These are phyloP conservation scores for Colletotrichum paranaense DNA, from an alignment of 2,329 filamentous ascomycete genomes.

Conservation along the genomic window DNA sequence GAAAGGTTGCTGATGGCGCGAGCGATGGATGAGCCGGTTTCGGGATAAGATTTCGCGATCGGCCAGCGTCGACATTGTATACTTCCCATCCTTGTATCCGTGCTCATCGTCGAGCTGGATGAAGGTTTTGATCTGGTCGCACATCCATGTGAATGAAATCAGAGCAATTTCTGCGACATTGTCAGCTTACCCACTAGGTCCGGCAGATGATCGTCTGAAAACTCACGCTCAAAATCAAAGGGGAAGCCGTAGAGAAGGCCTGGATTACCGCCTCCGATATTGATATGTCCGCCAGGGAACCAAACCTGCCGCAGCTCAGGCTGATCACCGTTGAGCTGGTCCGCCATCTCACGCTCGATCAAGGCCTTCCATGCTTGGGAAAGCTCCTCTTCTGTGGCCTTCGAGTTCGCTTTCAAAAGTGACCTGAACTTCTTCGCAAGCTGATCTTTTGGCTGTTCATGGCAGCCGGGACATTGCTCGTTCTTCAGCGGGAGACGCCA, in stretches of 20 bases:
- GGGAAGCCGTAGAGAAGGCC: not conserved
- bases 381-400: not conserved
- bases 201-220: too few relatives aligned
- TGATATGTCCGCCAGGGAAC: conserved; percentile 27
- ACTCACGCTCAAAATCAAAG: conserved; percentile 15
- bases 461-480: not conserved
- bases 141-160: conserved; percentile 37
- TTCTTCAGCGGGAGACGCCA: not conserved
- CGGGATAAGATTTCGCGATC: not conserved
- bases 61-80: not conserved
- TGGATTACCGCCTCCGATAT: conserved; percentile 22
- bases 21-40: not conserved
- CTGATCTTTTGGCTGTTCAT: rapidly evolving
- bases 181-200: not conserved
- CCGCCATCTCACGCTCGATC: not conserved
- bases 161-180: conserved; percentile 23
- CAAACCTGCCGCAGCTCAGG: conserved; percentile 19
- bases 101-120: not conserved
- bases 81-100: too few relatives aligned
- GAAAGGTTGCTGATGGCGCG: not conserved
- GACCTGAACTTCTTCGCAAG: not conserved
- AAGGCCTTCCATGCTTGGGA: not conserved
- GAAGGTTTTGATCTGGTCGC: not conserved
- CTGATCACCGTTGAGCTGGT: not conserved
- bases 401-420: not conserved